Evolutionary conservation across 2,329 filamentous ascomycete species (phyloP).

Genomic region (Fusarium miscanthi): DNA sequence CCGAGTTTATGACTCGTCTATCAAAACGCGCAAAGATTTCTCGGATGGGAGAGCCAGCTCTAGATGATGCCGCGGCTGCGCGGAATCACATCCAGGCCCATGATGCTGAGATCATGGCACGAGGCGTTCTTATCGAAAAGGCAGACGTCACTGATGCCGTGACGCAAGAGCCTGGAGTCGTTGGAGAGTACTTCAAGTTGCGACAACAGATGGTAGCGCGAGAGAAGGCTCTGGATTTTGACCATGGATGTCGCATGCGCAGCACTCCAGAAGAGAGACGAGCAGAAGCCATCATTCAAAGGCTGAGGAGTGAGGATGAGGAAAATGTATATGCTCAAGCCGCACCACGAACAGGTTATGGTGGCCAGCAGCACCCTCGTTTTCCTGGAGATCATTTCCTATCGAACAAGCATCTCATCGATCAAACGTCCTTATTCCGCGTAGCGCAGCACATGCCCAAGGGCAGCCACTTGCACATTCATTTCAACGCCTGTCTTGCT

Average conservation of each 20-base stretch:
- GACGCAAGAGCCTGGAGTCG: slow-evolving; percentile 6
- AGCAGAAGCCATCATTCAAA: slow-evolving; percentile 56
- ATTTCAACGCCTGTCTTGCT: slow-evolving; percentile 80
- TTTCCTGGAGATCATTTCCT: slow-evolving; percentile 69
- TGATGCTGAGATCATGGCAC: slow-evolving; percentile 38
- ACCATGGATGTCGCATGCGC: slow-evolving; percentile 49
- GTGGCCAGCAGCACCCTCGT: slow-evolving; percentile 57
- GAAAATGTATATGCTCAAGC: slow-evolving; percentile 51
- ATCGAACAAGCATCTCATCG: slow-evolving; percentile 64
- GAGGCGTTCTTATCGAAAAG: background rate
- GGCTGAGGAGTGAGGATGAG: slow-evolving; percentile 52
- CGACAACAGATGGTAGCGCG: slow-evolving; percentile 47
- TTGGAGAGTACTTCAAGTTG: slow-evolving; percentile 47
- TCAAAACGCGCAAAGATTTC: slow-evolving; percentile 19
- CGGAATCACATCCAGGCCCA: slow-evolving; percentile 43
- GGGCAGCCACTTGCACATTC: slow-evolving; percentile 77
- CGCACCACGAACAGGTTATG: slow-evolving; percentile 50
- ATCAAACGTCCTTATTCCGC: slow-evolving; percentile 66
- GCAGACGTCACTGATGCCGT: background rate
- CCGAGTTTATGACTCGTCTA: slow-evolving; percentile 22
- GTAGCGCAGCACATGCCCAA: slow-evolving; percentile 73
- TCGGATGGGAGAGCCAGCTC: background rate
- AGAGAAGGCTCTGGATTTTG: slow-evolving; percentile 56
- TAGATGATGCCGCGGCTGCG: slow-evolving; percentile 38
- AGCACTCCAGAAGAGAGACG: slow-evolving; percentile 51